Evolutionary conservation across 345 rosid genomes (phyloP).

Genomic region (Citrus hindsii): DNA sequence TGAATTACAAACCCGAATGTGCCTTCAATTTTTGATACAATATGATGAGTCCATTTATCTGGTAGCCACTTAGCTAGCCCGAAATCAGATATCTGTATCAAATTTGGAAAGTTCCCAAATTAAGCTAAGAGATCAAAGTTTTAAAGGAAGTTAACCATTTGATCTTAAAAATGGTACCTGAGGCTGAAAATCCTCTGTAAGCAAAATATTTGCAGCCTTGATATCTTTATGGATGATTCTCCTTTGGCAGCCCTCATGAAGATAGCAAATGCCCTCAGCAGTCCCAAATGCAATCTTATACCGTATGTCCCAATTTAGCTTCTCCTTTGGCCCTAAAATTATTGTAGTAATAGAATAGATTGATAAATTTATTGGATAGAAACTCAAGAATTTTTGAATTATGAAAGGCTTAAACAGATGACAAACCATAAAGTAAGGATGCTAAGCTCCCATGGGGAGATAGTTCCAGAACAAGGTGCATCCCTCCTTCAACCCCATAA

Average conservation of each 20-base stretch:
- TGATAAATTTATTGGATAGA: too few species aligned
- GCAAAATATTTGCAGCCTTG: constrained; percentile 78
- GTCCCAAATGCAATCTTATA: constrained; percentile 62
- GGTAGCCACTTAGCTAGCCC: constrained; percentile 98
- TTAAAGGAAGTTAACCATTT: not conserved
- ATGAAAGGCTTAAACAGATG: not conserved
- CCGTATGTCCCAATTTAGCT: constrained; percentile 55
- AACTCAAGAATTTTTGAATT: too few species aligned
- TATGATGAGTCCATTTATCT: constrained; percentile 90
- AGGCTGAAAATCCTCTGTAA: constrained; percentile 63
- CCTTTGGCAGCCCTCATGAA: constrained; percentile 68
- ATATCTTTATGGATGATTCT: constrained; percentile 80
- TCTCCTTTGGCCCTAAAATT: constrained; percentile 46
- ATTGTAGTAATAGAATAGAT: too few species aligned
- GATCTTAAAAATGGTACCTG: constrained; percentile 35
- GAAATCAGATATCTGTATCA: constrained; percentile 82
- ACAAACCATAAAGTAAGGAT: constrained; percentile 71
- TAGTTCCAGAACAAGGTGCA: constrained; percentile 85
- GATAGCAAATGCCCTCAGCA: constrained; percentile 60
- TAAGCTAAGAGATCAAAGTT: not conserved
- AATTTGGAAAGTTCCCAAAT: too few species aligned
- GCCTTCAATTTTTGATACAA: constrained; percentile 83
- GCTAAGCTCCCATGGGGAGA: constrained; percentile 89
- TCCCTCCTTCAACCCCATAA: constrained; percentile 88
- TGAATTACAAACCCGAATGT: constrained; percentile 77